A percentile compares a stretch with the other conserved stretches of the same genome.
Conservation (phyloP, 768 basidiomycete genomes). For the Termitomyces sp. region DNA sequence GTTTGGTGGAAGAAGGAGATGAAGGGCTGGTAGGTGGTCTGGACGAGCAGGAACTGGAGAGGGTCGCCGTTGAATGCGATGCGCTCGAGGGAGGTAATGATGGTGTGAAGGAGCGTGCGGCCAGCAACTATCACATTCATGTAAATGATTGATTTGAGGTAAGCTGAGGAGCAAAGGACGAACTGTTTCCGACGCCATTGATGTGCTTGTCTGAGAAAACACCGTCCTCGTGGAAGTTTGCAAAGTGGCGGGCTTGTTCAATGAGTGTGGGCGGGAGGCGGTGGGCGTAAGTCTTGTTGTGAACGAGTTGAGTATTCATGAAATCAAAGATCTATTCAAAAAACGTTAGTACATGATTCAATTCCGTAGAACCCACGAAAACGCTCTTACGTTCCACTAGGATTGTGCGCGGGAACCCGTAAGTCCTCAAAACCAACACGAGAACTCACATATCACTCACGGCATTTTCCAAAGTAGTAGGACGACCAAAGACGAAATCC, state of each 20-base stretch:
- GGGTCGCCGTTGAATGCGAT: slow-evolving; percentile 80
- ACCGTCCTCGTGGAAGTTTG: slow-evolving; percentile 77
- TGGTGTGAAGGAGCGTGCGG: slow-evolving; percentile 69
- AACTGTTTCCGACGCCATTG: slow-evolving; percentile 75
- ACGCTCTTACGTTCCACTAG: slow-evolving; percentile 69
- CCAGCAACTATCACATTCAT: slow-evolving; percentile 60
- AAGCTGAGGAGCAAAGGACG: slow-evolving; percentile 24
- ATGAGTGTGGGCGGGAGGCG: slow-evolving; percentile 77
- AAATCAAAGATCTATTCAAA: slow-evolving; percentile 65
- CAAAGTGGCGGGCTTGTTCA: slow-evolving; percentile 71
- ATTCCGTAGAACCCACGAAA: not conserved
- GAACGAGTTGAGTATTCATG: slow-evolving; percentile 68
- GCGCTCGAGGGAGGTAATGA: slow-evolving; percentile 69
- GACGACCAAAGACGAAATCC: slow-evolving; percentile 72
- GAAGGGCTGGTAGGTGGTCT: slow-evolving; percentile 89
- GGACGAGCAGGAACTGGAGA: slow-evolving; percentile 72
- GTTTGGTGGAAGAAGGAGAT: slow-evolving; percentile 84
- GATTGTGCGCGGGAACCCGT: slow-evolving; percentile 19
- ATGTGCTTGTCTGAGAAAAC: slow-evolving; percentile 65
- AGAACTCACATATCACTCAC: slow-evolving; percentile 36
- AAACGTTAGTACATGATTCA: not conserved
- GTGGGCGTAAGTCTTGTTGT: slow-evolving; percentile 81
- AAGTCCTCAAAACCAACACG: not conserved
- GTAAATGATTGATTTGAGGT: not conserved
- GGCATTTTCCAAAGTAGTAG: slow-evolving; percentile 64